These are phyloP conservation scores for Coprinellus aureogranulatus DNA, from an alignment of 768 basidiomycete species.

Conservation along the genomic window DNA sequence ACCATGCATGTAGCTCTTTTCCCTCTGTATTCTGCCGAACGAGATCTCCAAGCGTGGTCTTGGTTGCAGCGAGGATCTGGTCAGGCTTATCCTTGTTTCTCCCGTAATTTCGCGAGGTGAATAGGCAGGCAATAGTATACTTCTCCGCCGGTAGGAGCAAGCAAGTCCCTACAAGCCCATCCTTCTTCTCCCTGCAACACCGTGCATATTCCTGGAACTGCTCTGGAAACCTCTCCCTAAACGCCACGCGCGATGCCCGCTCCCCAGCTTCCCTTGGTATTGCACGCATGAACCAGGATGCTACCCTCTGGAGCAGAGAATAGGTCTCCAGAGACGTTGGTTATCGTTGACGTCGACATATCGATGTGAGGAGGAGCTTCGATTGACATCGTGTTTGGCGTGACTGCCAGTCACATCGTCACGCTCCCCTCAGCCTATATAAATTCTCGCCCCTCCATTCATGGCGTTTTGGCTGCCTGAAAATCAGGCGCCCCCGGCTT, in stretches of 20 bases:
- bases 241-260: constrained; percentile 36
- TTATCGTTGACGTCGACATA: constrained; percentile 15
- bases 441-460: no score
- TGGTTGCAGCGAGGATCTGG: constrained; percentile 36
- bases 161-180: constrained; percentile 35
- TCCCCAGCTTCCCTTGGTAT: constrained; percentile 40
- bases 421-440: no score
- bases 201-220: constrained; percentile 33
- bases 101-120: constrained; percentile 40
- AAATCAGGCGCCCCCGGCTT: background rate
- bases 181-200: constrained; percentile 27
- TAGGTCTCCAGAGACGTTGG: constrained; percentile 33
- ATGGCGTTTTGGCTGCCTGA: no score
- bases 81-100: constrained; percentile 33
- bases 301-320: constrained; percentile 33
- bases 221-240: constrained; percentile 32
- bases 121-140: constrained; percentile 40
- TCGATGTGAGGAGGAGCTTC: background rate
- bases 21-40: constrained; percentile 28
- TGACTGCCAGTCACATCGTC: no score
- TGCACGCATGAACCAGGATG: constrained; percentile 43
- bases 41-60: constrained; percentile 31
- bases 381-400: no score
- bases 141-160: constrained; percentile 32
- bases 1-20: constrained; percentile 40